These are phyloP conservation scores for Kodamaea ohmeri DNA, from an alignment of 1,139 yeast genomes.

Conservation along the genomic window DNA sequence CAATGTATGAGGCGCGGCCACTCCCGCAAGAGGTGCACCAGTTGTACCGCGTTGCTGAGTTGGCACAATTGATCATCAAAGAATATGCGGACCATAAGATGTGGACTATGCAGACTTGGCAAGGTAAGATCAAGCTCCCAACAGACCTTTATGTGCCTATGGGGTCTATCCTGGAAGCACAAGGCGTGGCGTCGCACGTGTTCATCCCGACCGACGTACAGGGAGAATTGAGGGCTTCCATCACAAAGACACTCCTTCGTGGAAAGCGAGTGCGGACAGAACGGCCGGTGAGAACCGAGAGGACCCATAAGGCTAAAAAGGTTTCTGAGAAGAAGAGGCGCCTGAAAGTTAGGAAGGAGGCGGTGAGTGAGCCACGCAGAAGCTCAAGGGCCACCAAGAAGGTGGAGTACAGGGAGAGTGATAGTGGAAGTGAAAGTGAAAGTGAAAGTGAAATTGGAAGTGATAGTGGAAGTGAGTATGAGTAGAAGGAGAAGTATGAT, in stretches of 20 bases:
- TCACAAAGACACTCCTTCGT: conserved; percentile 21
- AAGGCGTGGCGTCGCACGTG: conserved; percentile 41
- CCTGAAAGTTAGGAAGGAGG: conserved; percentile 17
- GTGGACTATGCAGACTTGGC: conserved; percentile 80
- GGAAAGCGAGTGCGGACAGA: conserved; percentile 15
- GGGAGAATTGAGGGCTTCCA: conserved; percentile 24
- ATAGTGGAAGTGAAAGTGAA: conserved; percentile 8
- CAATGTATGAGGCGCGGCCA: conserved; percentile 30
- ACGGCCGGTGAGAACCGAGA: conserved; percentile 1
- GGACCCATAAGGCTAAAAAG: conserved; percentile 9
- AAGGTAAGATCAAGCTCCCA: conserved; percentile 70
- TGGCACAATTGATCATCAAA: conserved; percentile 65
- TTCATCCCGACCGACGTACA: conserved; percentile 49
- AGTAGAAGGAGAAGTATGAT: neutral
- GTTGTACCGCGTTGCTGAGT: conserved; percentile 68
- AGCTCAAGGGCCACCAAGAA: conserved; percentile 40
- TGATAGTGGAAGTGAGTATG: conserved; percentile 1
- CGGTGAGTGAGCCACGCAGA: conserved; percentile 28
- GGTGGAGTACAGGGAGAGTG: conserved; percentile 34
- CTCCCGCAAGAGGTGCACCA: conserved; percentile 30
- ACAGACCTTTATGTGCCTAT: conserved; percentile 63
- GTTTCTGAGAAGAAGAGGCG: conserved; percentile 1
- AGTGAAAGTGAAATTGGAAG: conserved; percentile 7
- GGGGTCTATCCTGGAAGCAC: conserved; percentile 44
- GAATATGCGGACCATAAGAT: conserved; percentile 54